Evolutionary conservation across 345 rosid genomes (phyloP), one percentile per base, ranked within the genome.

Genomic region (Eucalyptus erythrocorys): DNA sequence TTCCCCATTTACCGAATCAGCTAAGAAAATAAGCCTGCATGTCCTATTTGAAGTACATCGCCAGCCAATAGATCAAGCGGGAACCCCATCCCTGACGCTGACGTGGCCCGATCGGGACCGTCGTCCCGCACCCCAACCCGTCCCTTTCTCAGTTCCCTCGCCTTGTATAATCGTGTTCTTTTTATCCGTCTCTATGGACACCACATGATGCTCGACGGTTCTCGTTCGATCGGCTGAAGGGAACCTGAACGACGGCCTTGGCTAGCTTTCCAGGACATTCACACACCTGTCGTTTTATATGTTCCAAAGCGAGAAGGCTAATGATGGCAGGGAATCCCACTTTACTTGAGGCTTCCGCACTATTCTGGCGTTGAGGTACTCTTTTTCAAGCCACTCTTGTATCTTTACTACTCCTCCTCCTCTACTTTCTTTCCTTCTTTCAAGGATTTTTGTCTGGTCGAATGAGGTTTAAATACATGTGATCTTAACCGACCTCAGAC

Each of bases 301-400:
- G 43, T 76, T 21, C 87, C 87, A 48, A 48, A 34, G 37, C 40
- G 86, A 42, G 42, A 26, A 26, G 26, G 43, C 66, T 34, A 66
- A 45, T 55, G 49, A 50, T 21, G 87, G 24, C 37, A 86, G 88
- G 68, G 92, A 92, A 91, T 92, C 50, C 92, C 94, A 92, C 96
- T 42, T 95, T 93, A 32, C 95, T 94, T 95, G 85, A 91, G 92
- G 89, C 90, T 66, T 86, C 79, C 91, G 34, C 13, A 89, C 93
- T 91, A 91, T 94, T 89, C 34, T 55, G 89, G 88, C 92, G 90
- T 47, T 34, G 81, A 71, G 81, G 81, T 71, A 4, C 42, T 71
- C 45, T 5, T 71, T 57, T 47, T 22, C 50, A 22, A 10, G 37
- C 24, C 88, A 14, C 82, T 87, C 85, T 81, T 34, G 71, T 59